Percentiles rank a stretch among this genome's conserved stretches.
These are phyloP conservation scores for Saccharomyces hybrid DNA, from an alignment of 1,139 yeast species.

Conservation along the genomic window DNA sequence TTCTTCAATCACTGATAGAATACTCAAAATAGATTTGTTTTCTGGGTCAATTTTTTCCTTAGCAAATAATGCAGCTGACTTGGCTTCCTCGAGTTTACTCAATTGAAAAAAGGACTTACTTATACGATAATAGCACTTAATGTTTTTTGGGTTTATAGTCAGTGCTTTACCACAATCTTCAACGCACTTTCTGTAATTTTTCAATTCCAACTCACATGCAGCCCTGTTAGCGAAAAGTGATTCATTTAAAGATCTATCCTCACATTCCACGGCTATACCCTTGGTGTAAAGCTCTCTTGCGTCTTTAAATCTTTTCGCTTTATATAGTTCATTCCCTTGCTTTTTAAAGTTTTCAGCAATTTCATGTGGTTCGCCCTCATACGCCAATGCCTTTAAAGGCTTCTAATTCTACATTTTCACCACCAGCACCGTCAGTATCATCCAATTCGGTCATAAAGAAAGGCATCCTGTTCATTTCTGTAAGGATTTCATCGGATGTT, in stretches of 20 bases:
- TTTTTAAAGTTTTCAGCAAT: conserved; percentile 81
- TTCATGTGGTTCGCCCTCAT: conserved; percentile 93
- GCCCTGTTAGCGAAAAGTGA: conserved; percentile 77
- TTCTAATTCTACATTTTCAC: conserved; percentile 67
- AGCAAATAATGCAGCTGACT: conserved; percentile 60
- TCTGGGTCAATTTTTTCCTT: conserved; percentile 45
- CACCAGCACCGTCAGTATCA: conserved; percentile 69
- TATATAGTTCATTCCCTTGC: conserved; percentile 87
- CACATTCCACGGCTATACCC: conserved; percentile 67
- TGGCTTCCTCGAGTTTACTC: conserved; percentile 65
- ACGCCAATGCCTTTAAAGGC: conserved; percentile 90
- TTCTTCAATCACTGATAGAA: conserved; percentile 37
- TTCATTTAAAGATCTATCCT: conserved; percentile 43
- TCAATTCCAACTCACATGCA: conserved; percentile 79
- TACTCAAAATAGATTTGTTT: conserved; percentile 45
- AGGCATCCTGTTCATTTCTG: conserved; percentile 77
- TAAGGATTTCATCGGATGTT: conserved; percentile 67
- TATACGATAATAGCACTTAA: conserved; percentile 80
- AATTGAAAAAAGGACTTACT: conserved; percentile 72
- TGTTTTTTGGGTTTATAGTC: conserved; percentile 54
- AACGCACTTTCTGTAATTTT: conserved; percentile 77
- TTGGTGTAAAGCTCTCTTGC: conserved; percentile 76
- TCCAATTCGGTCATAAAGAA: conserved; percentile 89
- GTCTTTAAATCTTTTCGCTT: conserved; percentile 57
- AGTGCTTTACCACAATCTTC: conserved; percentile 78